A percentile compares a stretch with the other conserved stretches of the same genome.
Conservation (phyloP, 176 grass and related monocot genomes). For the Oryza australiensis region DNA sequence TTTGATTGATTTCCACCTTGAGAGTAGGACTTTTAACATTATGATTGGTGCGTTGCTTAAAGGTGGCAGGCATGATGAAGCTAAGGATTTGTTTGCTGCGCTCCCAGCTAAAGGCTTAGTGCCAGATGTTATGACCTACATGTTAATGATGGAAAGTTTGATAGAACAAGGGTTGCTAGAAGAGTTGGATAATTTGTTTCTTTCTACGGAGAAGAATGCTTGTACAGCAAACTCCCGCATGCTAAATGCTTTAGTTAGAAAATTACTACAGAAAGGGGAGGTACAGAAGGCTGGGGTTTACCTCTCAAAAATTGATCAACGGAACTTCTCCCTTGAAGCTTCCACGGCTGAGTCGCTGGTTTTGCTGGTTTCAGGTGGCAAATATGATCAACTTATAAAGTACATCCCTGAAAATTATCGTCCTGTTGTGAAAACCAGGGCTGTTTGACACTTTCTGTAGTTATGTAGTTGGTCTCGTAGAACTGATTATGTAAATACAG, state of each 20-base stretch:
- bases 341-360: neutral
- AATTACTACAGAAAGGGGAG: neutral
- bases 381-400: no score
- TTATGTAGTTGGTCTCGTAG: neutral
- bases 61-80: neutral
- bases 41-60: neutral
- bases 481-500: neutral
- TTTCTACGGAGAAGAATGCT: slow-evolving; percentile 6
- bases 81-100: neutral
- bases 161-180: slow-evolving; percentile 3
- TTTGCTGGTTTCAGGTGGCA: neutral
- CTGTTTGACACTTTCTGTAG: no score
- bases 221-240: neutral
- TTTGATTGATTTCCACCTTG: neutral
- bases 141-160: neutral
- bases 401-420: no score
- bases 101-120: neutral
- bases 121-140: neutral
- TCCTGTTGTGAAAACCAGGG: no score
- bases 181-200: neutral
- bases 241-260: slow-evolving; percentile 28
- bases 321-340: neutral
- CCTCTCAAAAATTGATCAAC: no score
- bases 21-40: neutral
- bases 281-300: neutral